Percentiles rank a stretch among this genome's conserved stretches.
Conservation (phyloP, 75 land plant genomes). For the Adiantum capillusveneris region DNA sequence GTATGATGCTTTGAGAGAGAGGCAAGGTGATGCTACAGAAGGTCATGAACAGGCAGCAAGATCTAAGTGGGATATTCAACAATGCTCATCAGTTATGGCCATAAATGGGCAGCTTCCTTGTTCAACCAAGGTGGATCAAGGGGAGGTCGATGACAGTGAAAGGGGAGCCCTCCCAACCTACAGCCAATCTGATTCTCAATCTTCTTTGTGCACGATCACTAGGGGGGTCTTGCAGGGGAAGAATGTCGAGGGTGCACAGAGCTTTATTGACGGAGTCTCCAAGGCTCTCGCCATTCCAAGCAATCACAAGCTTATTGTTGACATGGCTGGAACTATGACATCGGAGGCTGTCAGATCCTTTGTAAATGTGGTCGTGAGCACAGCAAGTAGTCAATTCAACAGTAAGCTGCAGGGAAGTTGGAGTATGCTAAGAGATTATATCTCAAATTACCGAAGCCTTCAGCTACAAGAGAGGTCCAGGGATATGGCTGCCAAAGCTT, state of each 20-base stretch:
- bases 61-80: not conserved
- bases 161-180: not conserved
- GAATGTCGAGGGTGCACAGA: not conserved
- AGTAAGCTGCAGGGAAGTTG: constrained; percentile 24
- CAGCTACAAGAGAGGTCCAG: constrained; percentile 22
- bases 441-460: not conserved
- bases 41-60: not conserved
- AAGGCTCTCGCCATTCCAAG: constrained; percentile 70
- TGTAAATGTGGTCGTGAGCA: constrained; percentile 45
- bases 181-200: not conserved
- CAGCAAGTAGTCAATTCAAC: constrained; percentile 20
- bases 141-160: too few species aligned
- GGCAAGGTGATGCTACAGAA: not conserved
- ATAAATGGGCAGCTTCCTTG: not conserved
- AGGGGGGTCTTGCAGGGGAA: too few species aligned
- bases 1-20: constrained; percentile 42
- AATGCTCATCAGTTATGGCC: not conserved
- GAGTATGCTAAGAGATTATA: constrained; percentile 22
- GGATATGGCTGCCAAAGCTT: constrained; percentile 45
- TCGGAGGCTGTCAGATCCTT: constrained; percentile 63
- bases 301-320: constrained; percentile 61
- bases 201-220: too few species aligned
- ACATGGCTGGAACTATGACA: constrained; percentile 65
- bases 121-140: not conserved
- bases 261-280: constrained; percentile 43